phyloP scores from a whole-genome alignment of 73 alveolate genomes.

The Symbiodinium natans region DNA sequence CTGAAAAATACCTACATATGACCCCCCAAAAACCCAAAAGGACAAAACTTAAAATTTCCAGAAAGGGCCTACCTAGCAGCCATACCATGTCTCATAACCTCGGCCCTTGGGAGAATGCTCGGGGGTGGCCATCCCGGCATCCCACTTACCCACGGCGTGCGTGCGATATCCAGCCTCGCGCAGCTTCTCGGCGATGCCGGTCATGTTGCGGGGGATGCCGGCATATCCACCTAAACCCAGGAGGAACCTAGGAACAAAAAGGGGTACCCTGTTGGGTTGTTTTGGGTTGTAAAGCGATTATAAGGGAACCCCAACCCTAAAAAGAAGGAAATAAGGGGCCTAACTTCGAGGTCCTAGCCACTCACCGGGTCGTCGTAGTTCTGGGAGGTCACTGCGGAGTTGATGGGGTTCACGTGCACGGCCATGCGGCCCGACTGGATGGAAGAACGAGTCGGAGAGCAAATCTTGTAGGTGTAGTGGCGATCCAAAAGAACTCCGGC shows the following conservation, averaged over 20 bases:
- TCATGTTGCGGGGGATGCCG: conserved; percentile 92
- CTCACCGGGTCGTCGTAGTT: conserved; percentile 89
- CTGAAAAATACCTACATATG: too few relatives aligned
- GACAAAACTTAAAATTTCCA: too few relatives aligned
- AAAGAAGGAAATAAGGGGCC: too few relatives aligned
- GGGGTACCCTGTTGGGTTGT: too few relatives aligned
- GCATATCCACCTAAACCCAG: too few relatives aligned
- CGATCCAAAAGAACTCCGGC: conserved; percentile 32
- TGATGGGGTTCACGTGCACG: conserved; percentile 77
- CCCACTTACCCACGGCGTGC: conserved; percentile 89
- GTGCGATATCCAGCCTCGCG: conserved; percentile 57
- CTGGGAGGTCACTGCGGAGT: conserved; percentile 64
- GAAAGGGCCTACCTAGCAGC: conserved; percentile 16
- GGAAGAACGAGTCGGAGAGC: conserved; percentile 88
- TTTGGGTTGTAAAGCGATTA: too few relatives aligned
- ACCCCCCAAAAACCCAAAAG: too few relatives aligned
- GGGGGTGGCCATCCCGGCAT: conserved; percentile 92
- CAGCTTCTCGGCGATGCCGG: conserved; percentile 92
- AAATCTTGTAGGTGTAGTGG: conserved; percentile 81
- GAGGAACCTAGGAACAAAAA: too few relatives aligned
- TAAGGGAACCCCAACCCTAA: too few relatives aligned
- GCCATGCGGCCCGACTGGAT: conserved; percentile 88
- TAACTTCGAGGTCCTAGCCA: too few relatives aligned
- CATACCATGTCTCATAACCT: conserved; percentile 55
- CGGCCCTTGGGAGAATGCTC: conserved; percentile 92